A percentile compares a stretch with the other conserved stretches of the same genome.
These are phyloP conservation scores for Alternaria sp. DNA, from an alignment of 2,329 filamentous ascomycete genomes.

Conservation along the genomic window DNA sequence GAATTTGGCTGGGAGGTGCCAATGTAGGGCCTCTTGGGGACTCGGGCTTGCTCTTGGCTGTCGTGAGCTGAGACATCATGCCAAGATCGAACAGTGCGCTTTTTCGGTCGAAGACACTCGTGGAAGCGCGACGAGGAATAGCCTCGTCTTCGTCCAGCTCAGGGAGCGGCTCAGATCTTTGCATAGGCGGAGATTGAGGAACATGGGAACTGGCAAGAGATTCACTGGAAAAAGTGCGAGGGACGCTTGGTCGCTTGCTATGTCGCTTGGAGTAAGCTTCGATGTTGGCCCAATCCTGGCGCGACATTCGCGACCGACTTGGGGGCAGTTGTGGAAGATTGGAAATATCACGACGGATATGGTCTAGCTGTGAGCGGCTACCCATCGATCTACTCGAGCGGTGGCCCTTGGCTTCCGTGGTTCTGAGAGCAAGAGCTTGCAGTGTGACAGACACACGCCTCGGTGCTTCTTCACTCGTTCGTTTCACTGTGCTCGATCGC, in stretches of 20 bases:
- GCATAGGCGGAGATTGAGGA: conserved; percentile 29
- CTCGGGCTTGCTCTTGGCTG: conserved; percentile 18
- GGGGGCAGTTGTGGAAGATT: conserved; percentile 38
- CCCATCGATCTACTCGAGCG: conserved; percentile 13
- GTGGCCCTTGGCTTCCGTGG: conserved; percentile 18
- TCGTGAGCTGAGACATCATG: conserved; percentile 19
- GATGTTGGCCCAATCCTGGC: conserved; percentile 45
- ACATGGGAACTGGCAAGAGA: conserved; percentile 10
- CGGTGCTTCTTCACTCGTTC: conserved; percentile 34
- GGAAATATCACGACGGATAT: conserved; percentile 42
- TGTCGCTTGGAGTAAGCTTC: conserved; percentile 40
- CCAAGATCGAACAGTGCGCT: conserved; percentile 38
- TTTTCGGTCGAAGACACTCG: conserved; percentile 43
- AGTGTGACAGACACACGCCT: conserved; percentile 31
- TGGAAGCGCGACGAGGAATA: conserved; percentile 44
- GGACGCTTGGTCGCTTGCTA: conserved; percentile 28
- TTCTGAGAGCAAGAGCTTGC: conserved; percentile 28
- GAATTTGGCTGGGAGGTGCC: conserved; percentile 1
- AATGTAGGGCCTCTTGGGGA: background rate
- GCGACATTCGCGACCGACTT: conserved; percentile 40
- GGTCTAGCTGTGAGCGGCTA: conserved; percentile 31
- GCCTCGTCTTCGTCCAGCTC: conserved; percentile 45
- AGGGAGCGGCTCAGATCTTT: conserved; percentile 37
- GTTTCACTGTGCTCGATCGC: conserved; percentile 20
- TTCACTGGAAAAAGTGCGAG: conserved; percentile 25